phyloP scores from a whole-genome alignment of 306 rosid genomes.

The Herpetospermum pedunculosum region DNA sequence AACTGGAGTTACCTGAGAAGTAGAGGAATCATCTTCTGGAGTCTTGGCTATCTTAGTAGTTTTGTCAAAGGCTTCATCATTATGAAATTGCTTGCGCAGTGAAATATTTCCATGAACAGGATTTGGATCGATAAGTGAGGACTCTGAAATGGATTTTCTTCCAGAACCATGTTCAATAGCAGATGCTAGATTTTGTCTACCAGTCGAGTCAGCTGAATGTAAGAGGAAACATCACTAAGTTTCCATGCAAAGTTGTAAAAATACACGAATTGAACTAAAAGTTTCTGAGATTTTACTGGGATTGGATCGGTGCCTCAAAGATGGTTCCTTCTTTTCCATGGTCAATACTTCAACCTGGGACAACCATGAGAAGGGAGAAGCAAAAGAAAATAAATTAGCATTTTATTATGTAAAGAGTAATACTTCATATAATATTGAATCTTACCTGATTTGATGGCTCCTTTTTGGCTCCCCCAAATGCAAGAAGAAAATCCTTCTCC shows the following conservation, averaged over 20 bases:
- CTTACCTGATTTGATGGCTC: constrained; percentile 84
- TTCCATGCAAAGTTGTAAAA: constrained; percentile 48
- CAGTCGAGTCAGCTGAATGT: constrained; percentile 48
- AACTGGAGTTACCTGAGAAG: constrained; percentile 37
- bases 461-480: constrained; percentile 88
- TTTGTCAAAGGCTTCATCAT: constrained; percentile 46
- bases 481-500: constrained; percentile 86
- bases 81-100: constrained; percentile 62
- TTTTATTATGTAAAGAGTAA: background rate
- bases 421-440: background rate
- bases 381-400: background rate
- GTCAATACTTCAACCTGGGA: constrained; percentile 67
- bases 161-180: constrained; percentile 78
- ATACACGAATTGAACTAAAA: constrained; percentile 34
- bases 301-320: constrained; percentile 32
- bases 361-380: background rate
- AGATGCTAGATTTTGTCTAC: constrained; percentile 67
- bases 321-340: constrained; percentile 54
- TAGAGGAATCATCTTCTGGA: constrained; percentile 45
- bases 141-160: constrained; percentile 75
- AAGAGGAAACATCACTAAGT: constrained; percentile 45
- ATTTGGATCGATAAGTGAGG: constrained; percentile 39
- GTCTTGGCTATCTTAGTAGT: constrained; percentile 43
- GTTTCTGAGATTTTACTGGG: constrained; percentile 43
- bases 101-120: constrained; percentile 43